A percentile compares a stretch with the other conserved stretches of the same genome.
Conservation (phyloP, 164 flowering plant genomes). For the Aristolochia californica region DNA sequence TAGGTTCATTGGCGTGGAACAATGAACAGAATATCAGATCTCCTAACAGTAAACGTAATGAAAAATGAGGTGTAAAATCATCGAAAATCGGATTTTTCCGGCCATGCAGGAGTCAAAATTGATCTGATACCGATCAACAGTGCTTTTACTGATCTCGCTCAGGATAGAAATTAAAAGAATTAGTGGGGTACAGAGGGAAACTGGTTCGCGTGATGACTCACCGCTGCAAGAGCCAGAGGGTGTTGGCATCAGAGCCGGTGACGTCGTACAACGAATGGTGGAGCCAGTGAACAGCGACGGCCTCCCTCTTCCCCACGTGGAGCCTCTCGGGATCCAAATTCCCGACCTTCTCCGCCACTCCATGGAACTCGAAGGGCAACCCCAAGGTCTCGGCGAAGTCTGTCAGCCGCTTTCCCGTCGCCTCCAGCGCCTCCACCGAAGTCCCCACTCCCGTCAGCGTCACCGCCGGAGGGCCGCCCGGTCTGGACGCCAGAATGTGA, state of each 20-base stretch:
- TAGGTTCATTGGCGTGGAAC: no score
- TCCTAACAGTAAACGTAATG: no score
- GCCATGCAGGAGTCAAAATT: no score
- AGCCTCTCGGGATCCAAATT: slow-evolving; percentile 69
- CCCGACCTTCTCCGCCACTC: slow-evolving; percentile 82
- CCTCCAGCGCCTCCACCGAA: slow-evolving; percentile 68
- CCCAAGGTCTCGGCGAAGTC: slow-evolving; percentile 88
- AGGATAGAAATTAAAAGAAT: neutral
- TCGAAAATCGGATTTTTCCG: no score
- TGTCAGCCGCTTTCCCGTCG: slow-evolving; percentile 83
- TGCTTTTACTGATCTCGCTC: no score
- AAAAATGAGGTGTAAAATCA: no score
- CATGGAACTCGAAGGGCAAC: slow-evolving; percentile 78
- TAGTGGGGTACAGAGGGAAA: neutral
- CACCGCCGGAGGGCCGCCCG: slow-evolving; percentile 85
- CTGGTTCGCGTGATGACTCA: slow-evolving; percentile 8
- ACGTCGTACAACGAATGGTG: slow-evolving; percentile 94
- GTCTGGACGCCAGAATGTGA: slow-evolving; percentile 81
- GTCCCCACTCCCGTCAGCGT: slow-evolving; percentile 84
- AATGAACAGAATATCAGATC: no score
- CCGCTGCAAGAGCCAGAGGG: slow-evolving; percentile 87
- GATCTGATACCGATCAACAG: no score
- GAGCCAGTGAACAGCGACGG: slow-evolving; percentile 94
- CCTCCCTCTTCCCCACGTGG: slow-evolving; percentile 71
- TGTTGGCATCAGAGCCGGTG: slow-evolving; percentile 80